Conservation (phyloP, 768 basidiomycete species). For the Thelephora ganbajun region DNA sequence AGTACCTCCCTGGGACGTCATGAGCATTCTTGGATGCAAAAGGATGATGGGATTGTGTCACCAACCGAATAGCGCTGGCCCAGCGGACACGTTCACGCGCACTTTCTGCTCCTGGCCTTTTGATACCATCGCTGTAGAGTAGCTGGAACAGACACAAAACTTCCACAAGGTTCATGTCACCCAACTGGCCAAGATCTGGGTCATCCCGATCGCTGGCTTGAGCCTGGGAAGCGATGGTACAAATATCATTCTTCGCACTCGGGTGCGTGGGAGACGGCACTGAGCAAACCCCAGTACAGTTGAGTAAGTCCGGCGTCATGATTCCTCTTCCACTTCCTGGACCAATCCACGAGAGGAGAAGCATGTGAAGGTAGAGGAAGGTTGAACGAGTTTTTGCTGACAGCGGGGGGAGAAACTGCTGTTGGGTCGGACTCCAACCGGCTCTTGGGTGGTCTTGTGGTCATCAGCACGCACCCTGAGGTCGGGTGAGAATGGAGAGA, state of each 20-base stretch:
- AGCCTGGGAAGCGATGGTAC: conserved; percentile 63
- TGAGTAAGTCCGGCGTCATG: conserved; percentile 75
- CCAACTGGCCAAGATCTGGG: conserved; percentile 25
- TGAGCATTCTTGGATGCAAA: neutral
- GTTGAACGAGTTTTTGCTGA: too few species aligned
- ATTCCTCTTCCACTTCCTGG: conserved; percentile 73
- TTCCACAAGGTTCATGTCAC: conserved; percentile 36
- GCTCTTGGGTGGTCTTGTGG: too few species aligned
- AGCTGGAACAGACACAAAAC: conserved; percentile 83
- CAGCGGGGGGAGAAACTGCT: too few species aligned
- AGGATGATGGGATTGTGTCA: conserved; percentile 6
- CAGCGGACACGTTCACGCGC: conserved; percentile 76
- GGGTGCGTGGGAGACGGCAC: conserved; percentile 75
- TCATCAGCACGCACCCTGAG: too few species aligned
- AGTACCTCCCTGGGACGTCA: conserved; percentile 53
- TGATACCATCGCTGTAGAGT: conserved; percentile 80
- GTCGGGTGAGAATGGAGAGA: too few species aligned
- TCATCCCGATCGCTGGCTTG: conserved; percentile 32
- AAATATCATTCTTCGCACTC: conserved; percentile 71
- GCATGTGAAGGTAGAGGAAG: conserved; percentile 73
- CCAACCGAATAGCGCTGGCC: conserved; percentile 83
- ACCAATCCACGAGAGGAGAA: conserved; percentile 79
- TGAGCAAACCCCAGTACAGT: conserved; percentile 75
- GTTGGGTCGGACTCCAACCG: too few species aligned
- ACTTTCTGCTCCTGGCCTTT: conserved; percentile 80